Conservation (phyloP, 176 grass and related monocot species). For the Oryza longistaminata region DNA sequence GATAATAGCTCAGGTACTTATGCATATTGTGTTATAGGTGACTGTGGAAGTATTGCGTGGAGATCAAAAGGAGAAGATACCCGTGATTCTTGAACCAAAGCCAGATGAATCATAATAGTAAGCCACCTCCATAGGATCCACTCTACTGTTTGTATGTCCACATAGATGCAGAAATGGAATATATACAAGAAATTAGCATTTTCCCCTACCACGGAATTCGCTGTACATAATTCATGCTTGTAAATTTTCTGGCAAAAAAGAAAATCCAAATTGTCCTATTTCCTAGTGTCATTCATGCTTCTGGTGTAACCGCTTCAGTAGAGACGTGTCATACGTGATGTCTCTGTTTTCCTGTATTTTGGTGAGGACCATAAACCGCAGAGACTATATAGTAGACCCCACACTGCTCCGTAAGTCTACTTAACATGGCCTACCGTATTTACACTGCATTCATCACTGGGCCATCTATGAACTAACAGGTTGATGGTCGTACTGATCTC, state of each 20-base stretch:
- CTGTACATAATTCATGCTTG: slow-evolving; percentile 53
- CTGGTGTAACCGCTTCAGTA: background rate
- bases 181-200: slow-evolving; percentile 12
- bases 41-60: slow-evolving; percentile 90
- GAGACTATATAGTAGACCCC: background rate
- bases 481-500: slow-evolving; percentile 24
- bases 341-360: background rate
- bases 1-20: background rate
- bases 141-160: background rate
- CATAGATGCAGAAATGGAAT: slow-evolving; percentile 19
- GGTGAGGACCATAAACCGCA: background rate
- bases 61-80: slow-evolving; percentile 91
- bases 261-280: background rate
- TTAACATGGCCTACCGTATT: slow-evolving; percentile 36
- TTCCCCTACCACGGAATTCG: slow-evolving; percentile 18
- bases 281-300: background rate
- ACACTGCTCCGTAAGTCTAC: background rate
- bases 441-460: slow-evolving; percentile 10
- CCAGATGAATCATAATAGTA: slow-evolving; percentile 83
- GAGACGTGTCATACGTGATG: background rate
- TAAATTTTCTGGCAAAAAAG: slow-evolving; percentile 6
- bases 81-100: slow-evolving; percentile 91
- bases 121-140: background rate
- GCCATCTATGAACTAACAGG: background rate
- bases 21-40: slow-evolving; percentile 46